Base-by-base conservation (phyloP, 345 rosid species). In the Iberis pinnata region DNA sequence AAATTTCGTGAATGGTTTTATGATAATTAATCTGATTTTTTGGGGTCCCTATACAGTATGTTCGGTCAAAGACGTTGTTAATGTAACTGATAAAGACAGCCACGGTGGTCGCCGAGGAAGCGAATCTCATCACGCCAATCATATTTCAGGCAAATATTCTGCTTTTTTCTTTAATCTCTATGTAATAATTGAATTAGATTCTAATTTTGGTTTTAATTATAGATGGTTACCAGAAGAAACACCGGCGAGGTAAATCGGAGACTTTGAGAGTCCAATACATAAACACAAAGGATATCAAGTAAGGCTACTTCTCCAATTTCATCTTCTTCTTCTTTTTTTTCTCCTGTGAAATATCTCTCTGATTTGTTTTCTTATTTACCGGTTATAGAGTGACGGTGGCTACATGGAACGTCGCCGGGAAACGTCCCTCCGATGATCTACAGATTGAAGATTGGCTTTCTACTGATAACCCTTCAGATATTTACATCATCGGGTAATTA, bases 341-440 rank as follows among this genome's bases (percentile, higher is more conserved):
- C 14, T 0, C 12, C 13, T 9, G 33, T 58, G 32, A 18, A 33
- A 6, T 42, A 51, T 41, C 7, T 33, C 46, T 53, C 8, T 40
- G 15, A 53, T 15, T 19, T 17, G 59, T 46, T 14, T 65, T 24
- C 18, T 56, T 18, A 22, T 35, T 65, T 8, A 11, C n/a, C n/a
- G n/a, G n/a, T n/a, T n/a, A 48, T 49, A 93, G 99, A 81, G 83
- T 93, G 35, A 76, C 78, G 29, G 60, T 93, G 50, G 85, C 89
- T 47, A 81, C 97, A 39, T 93, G 99, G 99, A 93, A 93, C 63
- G 99, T 93, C 68, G 97, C 95, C 61, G 99, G 99, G 12, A 83
- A 70, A 77, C 43, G 39, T 62, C 99, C 99, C 8, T 6, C 60
- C 41, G 86, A 82, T 45, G 84, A 79, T 76, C 86, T 83, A 38